phyloP scores from a whole-genome alignment of 2,329 filamentous ascomycete species.

The Pseudopyrenochaeta lycopersici region DNA sequence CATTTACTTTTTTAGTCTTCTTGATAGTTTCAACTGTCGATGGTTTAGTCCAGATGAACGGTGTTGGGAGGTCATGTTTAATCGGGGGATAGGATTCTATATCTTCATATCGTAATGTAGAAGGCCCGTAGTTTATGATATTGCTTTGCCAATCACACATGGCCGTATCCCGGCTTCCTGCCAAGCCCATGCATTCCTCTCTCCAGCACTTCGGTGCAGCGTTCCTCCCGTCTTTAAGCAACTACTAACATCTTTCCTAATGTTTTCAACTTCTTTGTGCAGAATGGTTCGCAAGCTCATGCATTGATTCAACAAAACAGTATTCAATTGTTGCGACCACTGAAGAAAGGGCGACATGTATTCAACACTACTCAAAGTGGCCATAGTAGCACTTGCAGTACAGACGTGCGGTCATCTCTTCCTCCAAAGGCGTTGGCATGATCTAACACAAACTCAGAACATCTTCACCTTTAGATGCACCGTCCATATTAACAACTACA shows the following conservation, averaged over 20 bases:
- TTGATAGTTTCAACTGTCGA: constrained; percentile 2
- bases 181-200: constrained; percentile 8
- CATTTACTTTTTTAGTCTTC: constrained; percentile 9
- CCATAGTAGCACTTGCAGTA: constrained; percentile 1
- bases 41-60: constrained; percentile 14
- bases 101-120: constrained; percentile 4
- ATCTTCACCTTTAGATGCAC: constrained; percentile 1
- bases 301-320: background rate
- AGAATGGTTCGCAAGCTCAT: too few relatives aligned
- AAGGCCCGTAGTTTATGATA: constrained; percentile 15
- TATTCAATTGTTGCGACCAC: background rate
- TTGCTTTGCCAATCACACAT: constrained; percentile 3
- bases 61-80: constrained; percentile 19
- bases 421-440: background rate
- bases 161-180: constrained; percentile 3
- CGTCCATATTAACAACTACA: background rate
- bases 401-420: background rate
- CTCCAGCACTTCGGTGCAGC: too few relatives aligned
- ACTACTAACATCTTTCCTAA: background rate
- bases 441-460: background rate
- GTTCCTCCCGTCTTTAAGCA: too few relatives aligned
- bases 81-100: constrained; percentile 7
- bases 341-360: background rate
- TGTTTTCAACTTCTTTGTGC: background rate
- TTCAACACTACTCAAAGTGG: background rate